These are phyloP conservation scores for Acer yangbiense DNA, from an alignment of 345 rosid genomes.

Conservation along the genomic window DNA sequence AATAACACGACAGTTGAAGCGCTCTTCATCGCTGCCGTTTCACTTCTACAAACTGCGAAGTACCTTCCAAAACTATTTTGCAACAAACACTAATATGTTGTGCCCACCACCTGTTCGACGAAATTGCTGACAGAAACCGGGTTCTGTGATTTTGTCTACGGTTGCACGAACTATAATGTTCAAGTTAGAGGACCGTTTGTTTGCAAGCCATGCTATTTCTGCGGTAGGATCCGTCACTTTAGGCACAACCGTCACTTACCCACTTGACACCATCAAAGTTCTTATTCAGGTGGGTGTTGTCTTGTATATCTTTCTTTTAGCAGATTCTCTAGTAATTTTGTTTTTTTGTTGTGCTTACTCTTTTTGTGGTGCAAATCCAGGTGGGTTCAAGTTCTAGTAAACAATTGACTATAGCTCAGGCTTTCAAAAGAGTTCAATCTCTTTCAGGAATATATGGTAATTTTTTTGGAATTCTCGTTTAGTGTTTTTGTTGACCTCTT, in stretches of 20 bases:
- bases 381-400: constrained; percentile 77
- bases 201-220: constrained; percentile 77
- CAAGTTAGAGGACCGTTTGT: constrained; percentile 62
- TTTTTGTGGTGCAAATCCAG: constrained; percentile 41
- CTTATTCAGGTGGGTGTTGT: constrained; percentile 63
- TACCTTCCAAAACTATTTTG: no score
- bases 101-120: background rate
- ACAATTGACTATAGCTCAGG: constrained; percentile 51
- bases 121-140: background rate
- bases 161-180: constrained; percentile 12
- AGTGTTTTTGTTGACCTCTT: background rate
- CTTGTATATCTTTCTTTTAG: background rate
- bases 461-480: constrained; percentile 12
- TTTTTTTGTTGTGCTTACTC: constrained; percentile 12
- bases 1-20: background rate
- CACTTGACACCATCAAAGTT: constrained; percentile 83
- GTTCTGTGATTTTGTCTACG: no score
- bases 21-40: background rate
- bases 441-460: constrained; percentile 64
- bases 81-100: background rate
- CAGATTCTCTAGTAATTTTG: background rate
- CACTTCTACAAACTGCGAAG: background rate
- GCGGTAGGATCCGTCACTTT: constrained; percentile 71
- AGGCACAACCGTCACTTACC: constrained; percentile 72
- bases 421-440: constrained; percentile 53